A percentile compares a stretch with the other conserved stretches of the same genome.
Evolutionary conservation across 148 eudicot species (phyloP).

Genomic region (Chenopodium suecicum): DNA sequence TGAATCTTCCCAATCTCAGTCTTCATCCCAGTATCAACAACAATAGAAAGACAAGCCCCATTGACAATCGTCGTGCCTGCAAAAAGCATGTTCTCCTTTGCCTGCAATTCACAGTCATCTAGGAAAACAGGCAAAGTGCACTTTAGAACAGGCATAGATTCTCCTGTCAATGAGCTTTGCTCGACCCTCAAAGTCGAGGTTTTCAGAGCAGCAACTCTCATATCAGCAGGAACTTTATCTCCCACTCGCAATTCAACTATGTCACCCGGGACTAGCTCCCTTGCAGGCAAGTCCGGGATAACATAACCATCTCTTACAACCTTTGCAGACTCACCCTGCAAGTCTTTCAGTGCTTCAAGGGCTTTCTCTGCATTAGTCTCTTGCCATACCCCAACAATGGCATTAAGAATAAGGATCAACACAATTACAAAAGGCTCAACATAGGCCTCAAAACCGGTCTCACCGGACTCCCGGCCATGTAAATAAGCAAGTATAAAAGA

Average conservation of each 20-base stretch:
- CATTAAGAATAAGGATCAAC: slow-evolving; percentile 65
- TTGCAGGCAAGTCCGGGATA: slow-evolving; percentile 68
- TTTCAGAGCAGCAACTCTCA: slow-evolving; percentile 60
- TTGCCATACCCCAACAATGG: slow-evolving; percentile 90
- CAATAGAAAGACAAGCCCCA: slow-evolving; percentile 66
- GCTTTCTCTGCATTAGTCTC: slow-evolving; percentile 86
- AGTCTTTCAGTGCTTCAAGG: slow-evolving; percentile 77
- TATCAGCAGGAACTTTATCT: slow-evolving; percentile 83
- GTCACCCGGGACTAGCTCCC: slow-evolving; percentile 83
- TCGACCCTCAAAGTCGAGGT: slow-evolving; percentile 76
- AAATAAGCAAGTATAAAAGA: slow-evolving; percentile 68
- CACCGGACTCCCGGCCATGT: slow-evolving; percentile 51
- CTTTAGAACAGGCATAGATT: slow-evolving; percentile 77
- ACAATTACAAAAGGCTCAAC: slow-evolving; percentile 79
- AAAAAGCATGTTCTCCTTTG: slow-evolving; percentile 81
- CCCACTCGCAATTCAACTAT: slow-evolving; percentile 78
- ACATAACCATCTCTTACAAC: slow-evolving; percentile 66
- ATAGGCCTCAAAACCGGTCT: slow-evolving; percentile 55
- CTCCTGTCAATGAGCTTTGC: slow-evolving; percentile 84
- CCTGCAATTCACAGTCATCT: slow-evolving; percentile 78
- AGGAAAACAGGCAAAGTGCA: slow-evolving; percentile 35
- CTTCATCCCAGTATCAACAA: slow-evolving; percentile 59
- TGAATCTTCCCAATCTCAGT: slow-evolving; percentile 80
- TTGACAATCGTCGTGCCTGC: slow-evolving; percentile 80
- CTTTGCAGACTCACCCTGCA: slow-evolving; percentile 70